Base-by-base conservation (phyloP, 768 basidiomycete genomes). In the Tephrocybe sp. region DNA sequence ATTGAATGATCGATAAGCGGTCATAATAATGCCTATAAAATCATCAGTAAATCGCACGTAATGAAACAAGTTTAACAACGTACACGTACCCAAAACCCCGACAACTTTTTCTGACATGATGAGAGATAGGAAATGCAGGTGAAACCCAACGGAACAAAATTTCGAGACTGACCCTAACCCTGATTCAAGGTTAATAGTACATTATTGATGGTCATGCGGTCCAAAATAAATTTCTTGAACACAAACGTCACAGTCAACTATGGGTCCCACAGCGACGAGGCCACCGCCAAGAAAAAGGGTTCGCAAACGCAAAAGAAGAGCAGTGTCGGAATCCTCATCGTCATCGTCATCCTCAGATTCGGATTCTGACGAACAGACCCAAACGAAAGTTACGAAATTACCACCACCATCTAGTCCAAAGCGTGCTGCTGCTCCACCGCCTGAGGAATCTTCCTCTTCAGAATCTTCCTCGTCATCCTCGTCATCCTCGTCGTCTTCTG, bases 281-380 rank as follows among this genome's bases (percentile, higher is more conserved):
- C 63, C 71, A 45, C 57, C 60, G 14, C 56, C 73, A 14, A 70
- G 76, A 58, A 80, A 77, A 64, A 65, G 79, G 43, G 73, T 66
- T 31, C 71, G 80, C 53, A 82, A 83, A 60, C 70, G 80, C 14
- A 82, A 82, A 56, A 71, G 79, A 71, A 73, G 78, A 45, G 68
- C 76, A 9, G 68, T 61, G 0, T 77, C 73, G 0, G 68, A 73
- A 8, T 69, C 71, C 1, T 73, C 69, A 0, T 78, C 74, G 16
- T 72, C 65, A 1, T 79, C 75, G 9, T 70, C 68, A 1, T 74
- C 72, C 3, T 71, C 69, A 3, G 65, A 65, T 22, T 70, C 71
- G 19, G 63, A 64, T 7, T 60, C 59, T n/a, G 57, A 62, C 4
- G 60, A 58, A n/a, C 57, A 57, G 34, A 39, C 50, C 13, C 42